Percentiles rank a stretch among this genome's conserved stretches.
These are phyloP conservation scores for Solanum chmielewskii DNA, from an alignment of 257 asterid genomes.

Conservation along the genomic window DNA sequence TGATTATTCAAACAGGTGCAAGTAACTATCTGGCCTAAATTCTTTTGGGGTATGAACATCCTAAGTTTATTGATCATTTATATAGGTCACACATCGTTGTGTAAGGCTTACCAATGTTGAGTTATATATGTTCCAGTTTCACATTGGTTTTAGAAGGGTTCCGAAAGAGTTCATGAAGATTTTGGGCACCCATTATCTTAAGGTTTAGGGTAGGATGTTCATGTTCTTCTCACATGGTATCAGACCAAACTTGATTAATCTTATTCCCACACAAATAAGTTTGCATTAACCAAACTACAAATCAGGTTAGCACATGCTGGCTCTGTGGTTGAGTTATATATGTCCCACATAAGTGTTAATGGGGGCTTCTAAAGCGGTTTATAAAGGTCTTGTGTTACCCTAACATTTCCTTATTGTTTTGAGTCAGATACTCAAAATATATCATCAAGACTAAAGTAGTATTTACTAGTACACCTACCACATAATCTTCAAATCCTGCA, in stretches of 20 bases:
- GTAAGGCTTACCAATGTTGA: neutral
- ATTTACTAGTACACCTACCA: neutral
- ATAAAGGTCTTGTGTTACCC: neutral
- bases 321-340: neutral
- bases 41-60: neutral
- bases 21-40: neutral
- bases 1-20: neutral
- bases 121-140: neutral
- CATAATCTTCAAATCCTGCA: neutral
- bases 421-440: neutral
- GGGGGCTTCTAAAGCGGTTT: neutral
- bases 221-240: neutral
- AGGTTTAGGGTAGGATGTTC: neutral
- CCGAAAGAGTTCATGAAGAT: neutral
- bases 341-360: neutral
- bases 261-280: neutral
- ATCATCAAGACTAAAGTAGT: neutral
- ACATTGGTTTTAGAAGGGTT: neutral
- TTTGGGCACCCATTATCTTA: neutral
- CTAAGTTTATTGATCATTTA: neutral
- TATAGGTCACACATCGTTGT: neutral
- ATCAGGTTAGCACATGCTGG: neutral
- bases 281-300: neutral
- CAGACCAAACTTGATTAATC: neutral
- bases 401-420: neutral